Conservation (phyloP, 2,329 filamentous ascomycete genomes). For the Beauveria australis region DNA sequence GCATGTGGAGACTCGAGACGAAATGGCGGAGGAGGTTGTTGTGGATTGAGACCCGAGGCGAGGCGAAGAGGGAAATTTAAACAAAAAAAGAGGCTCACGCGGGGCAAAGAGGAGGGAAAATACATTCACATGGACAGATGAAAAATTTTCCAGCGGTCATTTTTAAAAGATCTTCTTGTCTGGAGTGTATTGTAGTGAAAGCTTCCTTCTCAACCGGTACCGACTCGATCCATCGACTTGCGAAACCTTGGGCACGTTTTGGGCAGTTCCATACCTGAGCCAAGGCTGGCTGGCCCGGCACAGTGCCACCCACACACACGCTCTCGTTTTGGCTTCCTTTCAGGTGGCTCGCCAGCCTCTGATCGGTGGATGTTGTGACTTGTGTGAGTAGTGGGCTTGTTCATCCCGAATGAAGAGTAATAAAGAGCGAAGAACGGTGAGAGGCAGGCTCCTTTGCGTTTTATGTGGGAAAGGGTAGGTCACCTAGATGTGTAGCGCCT, state of each 20-base stretch:
- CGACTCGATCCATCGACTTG: conserved; percentile 5
- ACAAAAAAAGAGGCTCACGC: not conserved
- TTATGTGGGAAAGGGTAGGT: not conserved
- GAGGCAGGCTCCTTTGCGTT: not conserved
- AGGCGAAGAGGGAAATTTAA: not conserved
- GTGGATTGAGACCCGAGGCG: not conserved
- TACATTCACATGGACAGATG: not conserved
- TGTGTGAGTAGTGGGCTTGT: not conserved
- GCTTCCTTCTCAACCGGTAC: not conserved
- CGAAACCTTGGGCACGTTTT: conserved; percentile 10
- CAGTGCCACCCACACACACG: not conserved
- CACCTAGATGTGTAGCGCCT: not conserved
- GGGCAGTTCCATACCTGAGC: conserved; percentile 6
- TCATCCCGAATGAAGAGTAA: no score
- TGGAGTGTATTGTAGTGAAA: no score
- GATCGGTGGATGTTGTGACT: not conserved
- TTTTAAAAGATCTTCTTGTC: no score
- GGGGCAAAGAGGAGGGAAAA: not conserved
- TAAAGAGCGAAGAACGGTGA: not conserved
- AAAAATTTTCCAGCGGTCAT: no score
- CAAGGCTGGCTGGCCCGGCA: not conserved
- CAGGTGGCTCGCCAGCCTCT: conserved; percentile 2
- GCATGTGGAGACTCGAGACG: conserved; percentile 5
- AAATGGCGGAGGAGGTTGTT: conserved; percentile 7
- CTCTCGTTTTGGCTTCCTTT: not conserved